Evolutionary conservation across 352 stramenopile genomes (phyloP).

Genomic region (Paralagenidium karlingii): DNA sequence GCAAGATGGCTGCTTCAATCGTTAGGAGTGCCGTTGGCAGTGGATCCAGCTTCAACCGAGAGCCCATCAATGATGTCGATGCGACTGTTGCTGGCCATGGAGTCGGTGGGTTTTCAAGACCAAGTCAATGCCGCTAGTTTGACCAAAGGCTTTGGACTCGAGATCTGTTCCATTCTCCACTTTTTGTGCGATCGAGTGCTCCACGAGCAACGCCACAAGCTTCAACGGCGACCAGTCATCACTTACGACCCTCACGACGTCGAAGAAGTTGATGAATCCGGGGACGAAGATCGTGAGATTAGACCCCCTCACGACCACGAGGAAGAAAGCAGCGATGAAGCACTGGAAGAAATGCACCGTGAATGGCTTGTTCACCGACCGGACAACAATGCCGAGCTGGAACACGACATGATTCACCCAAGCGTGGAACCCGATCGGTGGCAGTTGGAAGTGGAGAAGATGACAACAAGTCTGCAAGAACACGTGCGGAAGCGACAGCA

Average conservation of each 20-base stretch:
- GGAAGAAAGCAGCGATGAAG: constrained; percentile 1
- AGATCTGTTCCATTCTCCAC: no score
- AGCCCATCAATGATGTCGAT: no score
- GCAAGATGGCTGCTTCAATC: no score
- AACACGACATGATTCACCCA: constrained; percentile 23
- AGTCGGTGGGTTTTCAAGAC: no score
- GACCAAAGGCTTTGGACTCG: no score
- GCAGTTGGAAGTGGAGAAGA: constrained; percentile 18
- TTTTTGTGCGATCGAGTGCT: no score
- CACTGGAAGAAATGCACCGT: constrained; percentile 19
- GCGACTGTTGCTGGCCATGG: no score
- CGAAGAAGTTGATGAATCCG: constrained; percentile 5
- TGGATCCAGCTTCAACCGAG: no score
- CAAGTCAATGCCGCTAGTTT: no score
- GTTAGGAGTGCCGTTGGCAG: no score
- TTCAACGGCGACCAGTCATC: no score
- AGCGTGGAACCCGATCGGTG: constrained; percentile 22
- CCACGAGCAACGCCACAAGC: no score
- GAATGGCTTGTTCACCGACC: constrained; percentile 22
- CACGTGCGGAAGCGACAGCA: constrained; percentile 11
- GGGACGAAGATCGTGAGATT: constrained; percentile 12
- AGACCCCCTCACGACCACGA: constrained; percentile 12
- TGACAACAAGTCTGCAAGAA: constrained; percentile 20
- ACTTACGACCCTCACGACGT: constrained; percentile 12
- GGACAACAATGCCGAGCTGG: neutral